Conservation (phyloP, 2,329 filamentous ascomycete genomes). For the Orbilia javanica region DNA sequence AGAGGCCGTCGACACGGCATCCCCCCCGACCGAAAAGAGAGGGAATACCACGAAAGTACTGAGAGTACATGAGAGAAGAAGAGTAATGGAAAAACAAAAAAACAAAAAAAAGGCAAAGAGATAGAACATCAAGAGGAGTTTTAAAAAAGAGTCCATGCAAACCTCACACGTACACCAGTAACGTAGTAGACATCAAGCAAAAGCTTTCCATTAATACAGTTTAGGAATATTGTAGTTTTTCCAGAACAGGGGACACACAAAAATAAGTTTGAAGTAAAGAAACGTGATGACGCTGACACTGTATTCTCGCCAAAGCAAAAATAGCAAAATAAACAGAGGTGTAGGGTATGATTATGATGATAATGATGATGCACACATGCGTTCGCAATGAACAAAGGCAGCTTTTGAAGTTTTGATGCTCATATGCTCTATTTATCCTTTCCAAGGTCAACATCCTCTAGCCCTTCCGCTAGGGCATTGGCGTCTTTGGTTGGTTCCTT, state of each 20-base stretch:
- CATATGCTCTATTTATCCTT: conserved; percentile 50
- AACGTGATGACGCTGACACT: conserved; percentile 54
- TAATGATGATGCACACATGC: neutral
- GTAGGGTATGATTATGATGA: conserved; percentile 16
- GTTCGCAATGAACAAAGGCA: conserved; percentile 9
- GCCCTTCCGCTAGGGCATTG: conserved; percentile 35
- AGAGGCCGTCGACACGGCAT: conserved; percentile 1
- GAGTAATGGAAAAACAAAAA: neutral
- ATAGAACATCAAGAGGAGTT: neutral
- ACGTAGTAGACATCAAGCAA: conserved; percentile 44
- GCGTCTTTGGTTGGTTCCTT: conserved; percentile 43
- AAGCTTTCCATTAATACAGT: conserved; percentile 56
- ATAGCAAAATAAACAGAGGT: conserved; percentile 34
- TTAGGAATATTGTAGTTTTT: conserved; percentile 21
- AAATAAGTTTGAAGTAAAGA: conserved; percentile 3
- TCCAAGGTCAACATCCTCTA: conserved; percentile 55
- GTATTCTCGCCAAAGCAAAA: conserved; percentile 41
- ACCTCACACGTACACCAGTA: conserved; percentile 51
- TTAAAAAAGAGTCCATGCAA: conserved; percentile 39
- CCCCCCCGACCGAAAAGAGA: conserved; percentile 8
- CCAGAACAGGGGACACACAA: neutral
- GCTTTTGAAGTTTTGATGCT: neutral
- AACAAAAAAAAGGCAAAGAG: neutral
- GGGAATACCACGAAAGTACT: conserved; percentile 16
- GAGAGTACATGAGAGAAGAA: neutral